Evolutionary conservation across 306 rosid genomes (phyloP).

Genomic region (Quercus dentata): DNA sequence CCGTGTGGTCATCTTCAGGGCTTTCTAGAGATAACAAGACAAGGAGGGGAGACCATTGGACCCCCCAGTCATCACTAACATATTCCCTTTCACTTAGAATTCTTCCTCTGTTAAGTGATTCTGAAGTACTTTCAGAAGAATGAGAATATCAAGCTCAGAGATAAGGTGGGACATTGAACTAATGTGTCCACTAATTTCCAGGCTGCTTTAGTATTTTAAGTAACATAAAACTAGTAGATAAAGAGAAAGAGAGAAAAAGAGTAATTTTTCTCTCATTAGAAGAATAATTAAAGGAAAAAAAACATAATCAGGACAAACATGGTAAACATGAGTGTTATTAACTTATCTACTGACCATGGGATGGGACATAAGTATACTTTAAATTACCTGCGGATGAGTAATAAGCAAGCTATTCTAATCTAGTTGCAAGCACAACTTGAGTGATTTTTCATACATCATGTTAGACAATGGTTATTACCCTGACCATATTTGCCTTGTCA

Average conservation of each 20-base stretch:
- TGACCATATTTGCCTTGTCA: not conserved
- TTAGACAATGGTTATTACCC: not conserved
- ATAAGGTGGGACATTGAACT: not conserved
- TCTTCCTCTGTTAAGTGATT: not conserved
- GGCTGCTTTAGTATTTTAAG: not conserved
- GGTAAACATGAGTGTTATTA: not conserved
- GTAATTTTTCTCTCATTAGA: not conserved
- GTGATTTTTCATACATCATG: not conserved
- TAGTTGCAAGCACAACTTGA: not conserved
- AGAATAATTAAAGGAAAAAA: not conserved
- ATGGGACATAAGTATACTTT: not conserved
- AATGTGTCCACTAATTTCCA: not conserved
- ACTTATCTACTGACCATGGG: not conserved
- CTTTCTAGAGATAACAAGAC: not conserved
- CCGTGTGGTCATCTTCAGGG: not conserved
- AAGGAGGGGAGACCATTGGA: not conserved
- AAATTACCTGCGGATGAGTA: not conserved
- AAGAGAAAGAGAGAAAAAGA: not conserved
- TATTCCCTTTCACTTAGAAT: not conserved
- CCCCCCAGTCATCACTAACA: constrained; percentile 5
- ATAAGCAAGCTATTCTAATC: not conserved
- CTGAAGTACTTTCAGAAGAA: not conserved
- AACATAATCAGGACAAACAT: not conserved
- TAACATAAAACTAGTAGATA: not conserved
- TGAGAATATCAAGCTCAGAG: not conserved